phyloP scores from a whole-genome alignment of 805 yeast genomes.

The Wickerhamiella azymoides region DNA sequence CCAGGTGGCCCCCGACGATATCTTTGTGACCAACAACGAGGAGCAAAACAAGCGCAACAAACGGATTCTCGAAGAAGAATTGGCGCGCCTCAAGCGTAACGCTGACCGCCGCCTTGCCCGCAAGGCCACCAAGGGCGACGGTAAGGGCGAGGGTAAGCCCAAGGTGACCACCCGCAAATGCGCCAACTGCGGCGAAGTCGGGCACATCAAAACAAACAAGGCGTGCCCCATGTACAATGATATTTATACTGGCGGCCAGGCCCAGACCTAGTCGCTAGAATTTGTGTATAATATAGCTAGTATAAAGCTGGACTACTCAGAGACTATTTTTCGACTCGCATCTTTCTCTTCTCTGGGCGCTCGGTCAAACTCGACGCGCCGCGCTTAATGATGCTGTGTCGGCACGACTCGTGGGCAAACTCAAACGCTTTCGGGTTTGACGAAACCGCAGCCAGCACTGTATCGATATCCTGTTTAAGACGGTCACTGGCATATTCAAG shows the following conservation, averaged over 20 bases:
- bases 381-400: too few species aligned
- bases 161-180: slow-evolving; percentile 69
- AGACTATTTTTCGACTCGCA: too few species aligned
- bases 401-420: too few species aligned
- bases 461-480: too few species aligned
- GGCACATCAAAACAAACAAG: slow-evolving; percentile 85
- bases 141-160: slow-evolving; percentile 56
- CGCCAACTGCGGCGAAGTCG: slow-evolving; percentile 89
- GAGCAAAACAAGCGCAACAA: slow-evolving; percentile 68
- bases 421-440: too few species aligned
- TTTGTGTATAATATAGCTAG: background rate
- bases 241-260: slow-evolving; percentile 20
- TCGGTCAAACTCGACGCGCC: too few species aligned
- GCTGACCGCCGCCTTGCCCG: slow-evolving; percentile 52
- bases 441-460: too few species aligned
- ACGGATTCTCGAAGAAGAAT: slow-evolving; percentile 64
- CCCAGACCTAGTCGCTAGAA: background rate
- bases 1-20: slow-evolving; percentile 57
- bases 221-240: slow-evolving; percentile 79
- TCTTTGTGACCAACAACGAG: slow-evolving; percentile 66
- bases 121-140: slow-evolving; percentile 35
- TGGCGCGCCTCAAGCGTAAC: slow-evolving; percentile 69
- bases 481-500: too few species aligned
- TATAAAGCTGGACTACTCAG: too few species aligned
- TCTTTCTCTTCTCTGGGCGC: too few species aligned